Evolutionary conservation across 176 grass and related monocot genomes (phyloP).

Genomic region (Carex littledalei): DNA sequence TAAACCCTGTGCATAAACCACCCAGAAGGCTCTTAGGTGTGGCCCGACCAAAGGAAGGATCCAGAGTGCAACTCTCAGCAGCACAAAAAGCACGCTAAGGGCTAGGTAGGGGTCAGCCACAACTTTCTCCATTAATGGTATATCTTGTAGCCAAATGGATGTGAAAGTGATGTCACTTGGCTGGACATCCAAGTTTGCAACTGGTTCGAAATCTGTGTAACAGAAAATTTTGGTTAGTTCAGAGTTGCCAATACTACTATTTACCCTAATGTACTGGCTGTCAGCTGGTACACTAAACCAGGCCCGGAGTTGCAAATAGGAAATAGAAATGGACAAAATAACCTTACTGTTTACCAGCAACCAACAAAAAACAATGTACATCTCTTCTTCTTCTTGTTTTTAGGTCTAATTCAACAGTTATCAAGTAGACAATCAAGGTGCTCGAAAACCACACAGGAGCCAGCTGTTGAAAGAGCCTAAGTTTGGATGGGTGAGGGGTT

Average conservation of each 20-base stretch:
- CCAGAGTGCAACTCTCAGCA: conserved; percentile 40
- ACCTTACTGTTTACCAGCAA: conserved; percentile 4
- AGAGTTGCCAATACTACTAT: background rate
- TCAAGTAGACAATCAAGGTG: background rate
- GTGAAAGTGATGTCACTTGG: conserved; percentile 19
- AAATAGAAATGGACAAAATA: background rate
- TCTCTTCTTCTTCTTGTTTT: background rate
- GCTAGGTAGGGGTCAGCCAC: conserved; percentile 56
- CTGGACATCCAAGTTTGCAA: conserved; percentile 42
- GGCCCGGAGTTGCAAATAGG: background rate
- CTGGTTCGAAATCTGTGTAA: conserved; percentile 62
- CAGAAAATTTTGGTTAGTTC: background rate
- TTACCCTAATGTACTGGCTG: background rate
- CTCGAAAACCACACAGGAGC: background rate
- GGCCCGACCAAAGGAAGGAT: conserved; percentile 50
- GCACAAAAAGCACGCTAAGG: conserved; percentile 65
- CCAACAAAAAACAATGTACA: background rate
- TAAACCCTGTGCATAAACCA: conserved; percentile 36
- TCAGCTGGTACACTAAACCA: background rate
- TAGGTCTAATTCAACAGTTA: background rate
- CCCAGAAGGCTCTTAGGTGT: conserved; percentile 53
- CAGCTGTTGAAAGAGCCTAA: background rate
- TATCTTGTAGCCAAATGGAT: conserved; percentile 25
- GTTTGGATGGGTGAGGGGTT: background rate
- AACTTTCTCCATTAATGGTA: conserved; percentile 52